Evolutionary conservation across 192 early-diverging fungal genomes (phyloP), one percentile per base, ranked within the genome.

Genomic region (Linnemannia zychae): DNA sequence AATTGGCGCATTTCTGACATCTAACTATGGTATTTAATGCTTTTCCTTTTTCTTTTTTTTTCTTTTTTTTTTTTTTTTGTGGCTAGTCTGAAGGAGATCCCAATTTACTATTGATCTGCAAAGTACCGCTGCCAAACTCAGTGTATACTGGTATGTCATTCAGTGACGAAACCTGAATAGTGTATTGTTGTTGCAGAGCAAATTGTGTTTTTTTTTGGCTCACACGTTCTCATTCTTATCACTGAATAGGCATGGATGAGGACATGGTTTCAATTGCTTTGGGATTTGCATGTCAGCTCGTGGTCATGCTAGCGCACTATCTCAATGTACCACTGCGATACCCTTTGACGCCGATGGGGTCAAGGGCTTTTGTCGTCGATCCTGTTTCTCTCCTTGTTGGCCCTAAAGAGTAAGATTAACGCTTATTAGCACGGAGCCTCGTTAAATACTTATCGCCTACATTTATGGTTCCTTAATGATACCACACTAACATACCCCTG

Each of bases 261-360:
- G 95, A 96, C 2, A 28, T 71, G 3, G 87, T 95, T 22, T 90
- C 95, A 0, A 94, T 94, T 11, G 95, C 93, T 0, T 70, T 97
- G 1, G 96, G 96, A 13, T 95, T 89, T 76, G 88, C 92, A 0
- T 86, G 90, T 52, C 96, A 97, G 76, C 82, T 95, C 11, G 89
- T 95, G 4, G 80, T 77, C 47, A 91, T 95, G 89, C 65, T 97
- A 17, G 93, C 96, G 0, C 91, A 88, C 77, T 96, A 95, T 71
- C 86, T 97, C 22, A 88, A 87, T 5, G 77, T 96, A 33, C 93
- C 94, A 0, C 72, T 97, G 22, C 80, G 94, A 77, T 97, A 96
- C 82, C 95, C 94, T 11, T 92, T 96, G 17, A 91, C 79, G 31
- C 89, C 92, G 4, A 96, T 94, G 94, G 94, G 94, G 12, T 96